Base-by-base conservation (phyloP, 169 alveolate species). In the Neospora caninum region DNA sequence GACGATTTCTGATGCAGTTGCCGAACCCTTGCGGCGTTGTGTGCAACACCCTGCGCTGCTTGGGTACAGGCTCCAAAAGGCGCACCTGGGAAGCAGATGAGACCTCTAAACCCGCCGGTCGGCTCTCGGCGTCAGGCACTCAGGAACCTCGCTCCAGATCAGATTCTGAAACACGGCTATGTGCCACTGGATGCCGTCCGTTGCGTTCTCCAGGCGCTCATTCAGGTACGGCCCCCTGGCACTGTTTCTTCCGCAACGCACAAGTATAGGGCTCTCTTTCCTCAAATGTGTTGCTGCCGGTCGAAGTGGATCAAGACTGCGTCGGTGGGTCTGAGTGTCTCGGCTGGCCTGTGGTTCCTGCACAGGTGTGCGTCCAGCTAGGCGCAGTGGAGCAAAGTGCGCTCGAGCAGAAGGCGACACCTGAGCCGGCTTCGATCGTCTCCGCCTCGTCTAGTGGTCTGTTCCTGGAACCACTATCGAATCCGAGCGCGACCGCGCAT, bases 101-200 rank as follows among this genome's bases (percentile, higher is more conserved):
- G 34, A 22, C 31, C n/a, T 16, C 7, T 27, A 27, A 64, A 64
- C n/a, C 73, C 25, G 20, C 4, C 1, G 34, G 73, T 22, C 7
- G n/a, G n/a, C 73, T 64, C 73, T 64, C 34, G 73, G 73, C 73
- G 73, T 16, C 73, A 22, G 73, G 73, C n/a, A 22, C 34, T 29
- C 0, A 27, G 34, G 0, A 29, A 64, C 73, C n/a, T 6, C n/a
- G 73, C 31, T 16, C 73, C 34, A 27, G 0, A 27, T 27, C 34
- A 64, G n/a, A 29, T 64, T 29, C 4, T 16, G 73, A 64, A 22
- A 29, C 73, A 9, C 31, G 73, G 73, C 73, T 78, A 78, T 43
- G 86, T 78, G 86, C 86, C 43, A 29, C 45, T 78, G n/a, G 45
- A 38, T n/a, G 86, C 86, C 39, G 86, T 78, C 49, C 86, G 86